A percentile compares a stretch with the other conserved stretches of the same genome.
phyloP scores from a whole-genome alignment of 129 eudicot species.

The Escallonia rubra region DNA sequence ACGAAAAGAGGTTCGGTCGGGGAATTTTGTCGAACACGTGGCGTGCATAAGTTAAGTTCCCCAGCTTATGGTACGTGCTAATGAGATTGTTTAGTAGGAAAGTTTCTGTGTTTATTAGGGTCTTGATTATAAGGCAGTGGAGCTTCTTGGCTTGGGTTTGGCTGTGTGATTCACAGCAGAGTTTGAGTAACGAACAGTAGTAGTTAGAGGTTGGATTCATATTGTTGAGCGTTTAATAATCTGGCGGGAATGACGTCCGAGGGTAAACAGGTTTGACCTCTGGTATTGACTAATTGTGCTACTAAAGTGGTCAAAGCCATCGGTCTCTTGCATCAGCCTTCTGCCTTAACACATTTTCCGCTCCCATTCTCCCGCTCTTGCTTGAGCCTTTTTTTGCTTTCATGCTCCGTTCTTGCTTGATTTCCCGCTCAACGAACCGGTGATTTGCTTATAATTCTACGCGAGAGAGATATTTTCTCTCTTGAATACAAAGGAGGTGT shows the following conservation, averaged over 20 bases:
- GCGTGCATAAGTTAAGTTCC: conserved; percentile 56
- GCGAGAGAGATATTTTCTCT: too few species aligned
- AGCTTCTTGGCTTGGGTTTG: conserved; percentile 57
- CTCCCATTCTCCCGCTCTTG: too few species aligned
- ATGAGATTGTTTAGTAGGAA: conserved; percentile 67
- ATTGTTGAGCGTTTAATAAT: not conserved
- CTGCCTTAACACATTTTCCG: too few species aligned
- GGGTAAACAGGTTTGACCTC: too few species aligned
- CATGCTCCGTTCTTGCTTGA: too few species aligned
- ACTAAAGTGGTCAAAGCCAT: too few species aligned
- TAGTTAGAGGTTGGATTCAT: conserved; percentile 50
- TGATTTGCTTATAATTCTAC: too few species aligned
- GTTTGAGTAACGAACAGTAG: conserved; percentile 65
- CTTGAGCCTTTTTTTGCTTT: too few species aligned
- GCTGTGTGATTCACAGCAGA: conserved; percentile 55
- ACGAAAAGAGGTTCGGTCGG: conserved; percentile 64
- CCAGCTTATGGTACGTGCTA: conserved; percentile 41
- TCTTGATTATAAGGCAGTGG: conserved; percentile 55
- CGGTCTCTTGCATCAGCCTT: too few species aligned
- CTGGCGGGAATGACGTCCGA: conserved; percentile 23
- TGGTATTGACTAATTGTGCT: too few species aligned
- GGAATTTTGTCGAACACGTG: conserved; percentile 81
- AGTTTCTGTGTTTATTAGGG: conserved; percentile 44
- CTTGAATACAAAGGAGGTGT: too few species aligned
- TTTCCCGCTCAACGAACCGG: too few species aligned